These are phyloP conservation scores for Colletotrichum phormii DNA, from an alignment of 2,329 filamentous ascomycete species.

Conservation along the genomic window DNA sequence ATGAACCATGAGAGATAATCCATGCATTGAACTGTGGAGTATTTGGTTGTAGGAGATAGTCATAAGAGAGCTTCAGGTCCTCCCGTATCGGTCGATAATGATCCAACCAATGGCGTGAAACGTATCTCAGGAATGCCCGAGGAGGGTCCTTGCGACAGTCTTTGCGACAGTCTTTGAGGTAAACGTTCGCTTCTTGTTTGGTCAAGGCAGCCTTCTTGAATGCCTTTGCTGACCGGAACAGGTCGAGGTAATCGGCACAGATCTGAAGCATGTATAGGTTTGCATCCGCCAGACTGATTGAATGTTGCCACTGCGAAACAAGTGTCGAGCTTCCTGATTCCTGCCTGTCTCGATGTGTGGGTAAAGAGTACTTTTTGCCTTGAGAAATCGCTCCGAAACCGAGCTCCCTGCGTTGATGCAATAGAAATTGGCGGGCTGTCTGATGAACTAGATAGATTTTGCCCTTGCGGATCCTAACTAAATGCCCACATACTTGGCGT, in stretches of 20 bases:
- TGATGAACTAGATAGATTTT: neutral
- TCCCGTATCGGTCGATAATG: neutral
- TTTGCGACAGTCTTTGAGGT: neutral
- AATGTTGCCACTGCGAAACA: neutral
- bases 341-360: too few relatives aligned
- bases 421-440: neutral
- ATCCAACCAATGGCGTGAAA: neutral
- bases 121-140: neutral
- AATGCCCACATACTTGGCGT: neutral
- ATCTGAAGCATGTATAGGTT: neutral
- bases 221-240: neutral
- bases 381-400: accelerated
- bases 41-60: neutral
- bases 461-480: neutral
- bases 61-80: neutral
- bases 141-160: neutral
- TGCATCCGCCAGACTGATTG: neutral
- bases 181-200: neutral
- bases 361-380: too few relatives aligned
- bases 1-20: neutral
- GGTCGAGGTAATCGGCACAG: neutral
- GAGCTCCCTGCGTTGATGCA: neutral
- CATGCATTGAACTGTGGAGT: neutral
- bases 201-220: neutral
- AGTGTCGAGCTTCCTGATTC: too few relatives aligned